Conservation (phyloP, 2,329 filamentous ascomycete genomes). For the Exophiala mesophila region DNA sequence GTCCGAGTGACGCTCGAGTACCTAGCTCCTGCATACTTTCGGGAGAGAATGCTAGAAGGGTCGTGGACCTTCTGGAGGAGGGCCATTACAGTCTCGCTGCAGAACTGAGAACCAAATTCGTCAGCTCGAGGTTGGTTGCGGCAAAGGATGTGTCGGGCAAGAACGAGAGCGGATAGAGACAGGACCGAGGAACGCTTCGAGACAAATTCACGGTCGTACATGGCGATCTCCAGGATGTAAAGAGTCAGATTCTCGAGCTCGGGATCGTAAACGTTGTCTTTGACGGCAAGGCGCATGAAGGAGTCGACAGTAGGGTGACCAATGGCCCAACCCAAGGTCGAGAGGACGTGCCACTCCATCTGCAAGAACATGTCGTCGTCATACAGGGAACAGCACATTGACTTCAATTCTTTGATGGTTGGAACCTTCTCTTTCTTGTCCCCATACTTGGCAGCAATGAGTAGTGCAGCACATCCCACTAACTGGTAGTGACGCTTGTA, state of each 20-base stretch:
- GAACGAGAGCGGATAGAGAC: conserved; percentile 77
- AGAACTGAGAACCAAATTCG: conserved; percentile 63
- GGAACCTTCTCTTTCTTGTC: conserved; percentile 99
- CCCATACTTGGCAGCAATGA: conserved; percentile 97
- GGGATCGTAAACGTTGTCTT: conserved; percentile 68
- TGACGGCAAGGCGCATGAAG: conserved; percentile 81
- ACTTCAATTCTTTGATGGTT: conserved; percentile 92
- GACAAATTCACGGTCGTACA: conserved; percentile 97
- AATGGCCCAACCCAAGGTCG: conserved; percentile 93
- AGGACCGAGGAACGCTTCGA: conserved; percentile 86
- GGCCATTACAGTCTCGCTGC: conserved; percentile 51
- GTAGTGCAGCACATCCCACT: conserved; percentile 88
- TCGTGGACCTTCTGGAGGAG: conserved; percentile 62
- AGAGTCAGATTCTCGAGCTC: conserved; percentile 92
- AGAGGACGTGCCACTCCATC: conserved; percentile 99
- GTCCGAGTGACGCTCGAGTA: conserved; percentile 60
- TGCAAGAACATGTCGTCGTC: conserved; percentile 99
- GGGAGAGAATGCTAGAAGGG: conserved; percentile 61
- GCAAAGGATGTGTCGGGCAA: conserved; percentile 80
- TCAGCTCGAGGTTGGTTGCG: conserved; percentile 69
- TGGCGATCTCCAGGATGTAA: conserved; percentile 89
- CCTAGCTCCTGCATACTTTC: conserved; percentile 64
- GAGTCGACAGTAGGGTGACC: conserved; percentile 94
- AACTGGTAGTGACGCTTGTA: conserved; percentile 99
- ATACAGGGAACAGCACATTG: conserved; percentile 98